A percentile compares a stretch with the other conserved stretches of the same genome.
phyloP scores from a whole-genome alignment of 2,329 filamentous ascomycete species.

The Fusarium sp. region DNA sequence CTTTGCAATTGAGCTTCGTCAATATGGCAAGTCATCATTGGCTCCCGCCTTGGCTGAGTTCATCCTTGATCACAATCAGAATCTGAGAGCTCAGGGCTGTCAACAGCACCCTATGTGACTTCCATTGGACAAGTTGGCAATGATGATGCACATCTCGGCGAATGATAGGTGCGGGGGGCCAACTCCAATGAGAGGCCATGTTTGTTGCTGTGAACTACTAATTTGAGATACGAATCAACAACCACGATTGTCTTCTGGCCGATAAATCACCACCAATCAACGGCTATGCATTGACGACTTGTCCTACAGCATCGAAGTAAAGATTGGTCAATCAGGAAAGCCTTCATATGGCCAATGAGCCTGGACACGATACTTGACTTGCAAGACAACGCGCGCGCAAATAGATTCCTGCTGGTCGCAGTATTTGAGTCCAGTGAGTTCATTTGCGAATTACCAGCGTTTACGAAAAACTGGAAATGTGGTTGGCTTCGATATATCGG shows the following conservation, averaged over 20 bases:
- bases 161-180: conserved; percentile 9
- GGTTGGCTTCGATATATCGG: conserved; percentile 11
- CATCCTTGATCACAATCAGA: conserved; percentile 28
- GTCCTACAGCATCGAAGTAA: conserved; percentile 3
- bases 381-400: conserved; percentile 35
- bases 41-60: conserved; percentile 21
- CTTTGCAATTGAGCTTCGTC: conserved; percentile 7
- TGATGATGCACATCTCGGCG: conserved; percentile 1
- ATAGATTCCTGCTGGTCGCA: background rate
- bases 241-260: background rate
- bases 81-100: conserved; percentile 11
- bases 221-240: conserved; percentile 19
- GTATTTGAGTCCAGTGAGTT: background rate
- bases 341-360: background rate
- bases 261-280: conserved; percentile 27
- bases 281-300: conserved; percentile 11
- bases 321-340: conserved; percentile 6
- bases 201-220: conserved; percentile 10
- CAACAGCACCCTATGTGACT: conserved; percentile 1
- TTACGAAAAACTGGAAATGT: background rate
- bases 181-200: conserved; percentile 11
- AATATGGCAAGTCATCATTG: conserved; percentile 24
- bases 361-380: background rate
- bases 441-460: conserved; percentile 9
- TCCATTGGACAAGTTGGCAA: conserved; percentile 16